Conservation (phyloP, 2,329 filamentous ascomycete species). For the Colletotrichum sp. region DNA sequence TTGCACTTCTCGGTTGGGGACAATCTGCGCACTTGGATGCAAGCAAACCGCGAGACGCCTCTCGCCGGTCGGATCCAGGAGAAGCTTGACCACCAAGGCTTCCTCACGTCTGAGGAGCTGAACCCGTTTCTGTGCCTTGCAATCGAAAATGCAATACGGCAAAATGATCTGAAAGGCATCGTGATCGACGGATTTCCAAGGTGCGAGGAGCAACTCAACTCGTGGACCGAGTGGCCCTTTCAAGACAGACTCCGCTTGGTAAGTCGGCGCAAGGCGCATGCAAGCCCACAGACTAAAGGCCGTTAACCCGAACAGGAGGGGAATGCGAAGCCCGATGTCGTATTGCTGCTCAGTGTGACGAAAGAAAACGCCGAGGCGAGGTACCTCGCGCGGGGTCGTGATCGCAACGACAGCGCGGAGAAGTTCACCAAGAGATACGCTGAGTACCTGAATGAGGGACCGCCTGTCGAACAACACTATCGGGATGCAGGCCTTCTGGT, state of each 20-base stretch:
- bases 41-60: background rate
- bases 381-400: background rate
- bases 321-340: background rate
- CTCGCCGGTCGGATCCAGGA: background rate
- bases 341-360: background rate
- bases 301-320: background rate
- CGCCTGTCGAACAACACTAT: background rate
- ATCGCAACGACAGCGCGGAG: background rate
- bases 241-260: background rate
- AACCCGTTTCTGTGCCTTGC: background rate
- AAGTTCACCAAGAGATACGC: background rate
- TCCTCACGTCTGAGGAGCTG: background rate
- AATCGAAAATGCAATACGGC: background rate
- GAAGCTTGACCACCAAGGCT: background rate
- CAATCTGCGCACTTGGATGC: background rate
- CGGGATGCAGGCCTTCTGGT: background rate
- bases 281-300: background rate
- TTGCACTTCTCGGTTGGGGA: background rate
- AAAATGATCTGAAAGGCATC: background rate
- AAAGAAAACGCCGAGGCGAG: background rate
- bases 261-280: background rate
- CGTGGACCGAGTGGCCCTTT: background rate
- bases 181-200: background rate
- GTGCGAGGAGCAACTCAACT: background rate
- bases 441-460: background rate